A percentile compares a stretch with the other conserved stretches of the same genome.
These are phyloP conservation scores for Dalbergia cultrata DNA, from an alignment of 306 rosid species.

Conservation along the genomic window DNA sequence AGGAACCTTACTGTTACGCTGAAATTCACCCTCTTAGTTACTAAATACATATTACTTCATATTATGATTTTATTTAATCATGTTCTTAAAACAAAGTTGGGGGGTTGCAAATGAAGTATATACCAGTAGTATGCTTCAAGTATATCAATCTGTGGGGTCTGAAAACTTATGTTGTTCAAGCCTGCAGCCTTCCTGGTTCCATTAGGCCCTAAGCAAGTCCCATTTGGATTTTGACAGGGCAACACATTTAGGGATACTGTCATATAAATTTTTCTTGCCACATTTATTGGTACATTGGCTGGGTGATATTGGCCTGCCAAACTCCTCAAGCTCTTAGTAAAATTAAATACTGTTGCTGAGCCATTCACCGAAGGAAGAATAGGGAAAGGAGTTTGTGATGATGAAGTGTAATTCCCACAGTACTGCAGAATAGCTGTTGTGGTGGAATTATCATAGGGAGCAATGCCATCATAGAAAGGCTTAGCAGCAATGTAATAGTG, in stretches of 20 bases:
- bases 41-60: background rate
- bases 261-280: slow-evolving; percentile 38
- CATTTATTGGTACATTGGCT: slow-evolving; percentile 37
- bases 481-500: slow-evolving; percentile 50
- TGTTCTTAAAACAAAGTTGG: no score
- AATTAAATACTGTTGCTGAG: slow-evolving; percentile 24
- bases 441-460: slow-evolving; percentile 12
- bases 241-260: slow-evolving; percentile 45
- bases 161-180: slow-evolving; percentile 54
- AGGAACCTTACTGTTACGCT: no score
- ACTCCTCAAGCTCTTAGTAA: slow-evolving; percentile 28
- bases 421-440: slow-evolving; percentile 49
- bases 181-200: slow-evolving; percentile 39
- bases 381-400: slow-evolving; percentile 35
- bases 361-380: slow-evolving; percentile 39
- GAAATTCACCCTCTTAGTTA: no score
- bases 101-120: background rate
- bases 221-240: slow-evolving; percentile 40
- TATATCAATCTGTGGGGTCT: slow-evolving; percentile 32
- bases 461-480: slow-evolving; percentile 30
- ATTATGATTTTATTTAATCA: no score
- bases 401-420: slow-evolving; percentile 31
- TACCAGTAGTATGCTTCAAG: slow-evolving; percentile 53
- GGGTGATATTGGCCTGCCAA: slow-evolving; percentile 53
- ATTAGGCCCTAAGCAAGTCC: slow-evolving; percentile 42